A percentile compares a stretch with the other conserved stretches of the same genome.
Conservation (phyloP, 768 basidiomycete genomes). For the Suillus tomentosus region DNA sequence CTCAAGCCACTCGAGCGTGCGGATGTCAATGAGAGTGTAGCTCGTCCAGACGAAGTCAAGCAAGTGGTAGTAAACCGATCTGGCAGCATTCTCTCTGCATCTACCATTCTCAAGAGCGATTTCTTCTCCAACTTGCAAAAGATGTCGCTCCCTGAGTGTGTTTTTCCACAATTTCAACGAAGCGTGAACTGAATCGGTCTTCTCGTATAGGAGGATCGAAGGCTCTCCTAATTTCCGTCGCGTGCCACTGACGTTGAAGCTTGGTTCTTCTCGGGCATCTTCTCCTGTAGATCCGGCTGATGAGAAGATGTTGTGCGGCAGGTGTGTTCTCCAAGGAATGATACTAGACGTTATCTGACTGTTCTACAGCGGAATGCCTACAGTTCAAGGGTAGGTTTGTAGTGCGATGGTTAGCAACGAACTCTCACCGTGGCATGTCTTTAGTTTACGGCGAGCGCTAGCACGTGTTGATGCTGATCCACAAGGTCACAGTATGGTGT, state of each 20-base stretch:
- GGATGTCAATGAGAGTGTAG: conserved; percentile 64
- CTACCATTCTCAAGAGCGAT: conserved; percentile 93
- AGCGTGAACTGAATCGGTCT: conserved; percentile 7
- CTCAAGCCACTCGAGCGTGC: conserved; percentile 82
- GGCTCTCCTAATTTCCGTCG: conserved; percentile 94
- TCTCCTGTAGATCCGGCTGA: conserved; percentile 37
- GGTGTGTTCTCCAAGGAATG: conserved; percentile 42
- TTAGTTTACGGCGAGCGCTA: conserved; percentile 76
- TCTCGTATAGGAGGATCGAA: conserved; percentile 69
- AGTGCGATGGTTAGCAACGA: neutral
- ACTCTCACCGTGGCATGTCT: conserved; percentile 8
- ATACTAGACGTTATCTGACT: conserved; percentile 25
- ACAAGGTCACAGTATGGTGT: conserved; percentile 71
- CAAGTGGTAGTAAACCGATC: conserved; percentile 81
- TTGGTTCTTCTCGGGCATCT: conserved; percentile 28
- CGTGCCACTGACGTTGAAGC: conserved; percentile 60
- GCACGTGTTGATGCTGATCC: conserved; percentile 79
- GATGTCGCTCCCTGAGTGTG: conserved; percentile 92
- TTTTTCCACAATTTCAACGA: conserved; percentile 16
- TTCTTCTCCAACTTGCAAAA: conserved; percentile 95
- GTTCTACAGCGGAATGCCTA: conserved; percentile 86
- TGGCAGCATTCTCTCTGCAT: conserved; percentile 86
- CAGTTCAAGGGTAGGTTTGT: conserved; percentile 70
- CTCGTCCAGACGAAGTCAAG: conserved; percentile 89
- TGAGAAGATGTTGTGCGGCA: conserved; percentile 75